Evolutionary conservation across 257 asterid species (phyloP).

Genomic region (Solanum infundibuliforme): DNA sequence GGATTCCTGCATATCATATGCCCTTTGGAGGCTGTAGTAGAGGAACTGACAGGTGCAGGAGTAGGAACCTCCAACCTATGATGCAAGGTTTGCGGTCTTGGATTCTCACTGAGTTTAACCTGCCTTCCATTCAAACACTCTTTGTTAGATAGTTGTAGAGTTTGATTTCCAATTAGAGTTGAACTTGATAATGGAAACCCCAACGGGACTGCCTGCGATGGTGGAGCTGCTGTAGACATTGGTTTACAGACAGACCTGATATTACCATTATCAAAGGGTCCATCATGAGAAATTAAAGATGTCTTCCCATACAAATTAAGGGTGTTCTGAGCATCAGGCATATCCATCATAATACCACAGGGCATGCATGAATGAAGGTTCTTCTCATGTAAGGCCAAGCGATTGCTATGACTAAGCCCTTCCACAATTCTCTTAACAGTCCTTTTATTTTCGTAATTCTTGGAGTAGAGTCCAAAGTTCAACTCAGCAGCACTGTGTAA

Average conservation of each 20-base stretch:
- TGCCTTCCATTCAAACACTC: neutral
- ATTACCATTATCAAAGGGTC: conserved; percentile 7
- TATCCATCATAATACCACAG: conserved; percentile 11
- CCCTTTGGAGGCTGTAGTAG: conserved; percentile 11
- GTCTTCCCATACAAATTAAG: conserved; percentile 17
- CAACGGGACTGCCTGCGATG: conserved; percentile 1
- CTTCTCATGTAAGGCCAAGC: conserved; percentile 20
- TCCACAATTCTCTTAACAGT: conserved; percentile 15
- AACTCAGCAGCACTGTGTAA: conserved; percentile 17
- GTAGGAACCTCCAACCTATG: conserved; percentile 15
- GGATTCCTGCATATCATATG: conserved; percentile 11
- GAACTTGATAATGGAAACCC: conserved; percentile 20
- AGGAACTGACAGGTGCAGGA: conserved; percentile 9
- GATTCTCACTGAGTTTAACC: conserved; percentile 15
- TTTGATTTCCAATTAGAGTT: conserved; percentile 8
- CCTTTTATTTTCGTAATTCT: conserved; percentile 11
- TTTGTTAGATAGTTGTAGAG: conserved; percentile 10
- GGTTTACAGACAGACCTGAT: conserved; percentile 12
- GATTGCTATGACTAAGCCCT: conserved; percentile 11
- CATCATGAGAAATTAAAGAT: conserved; percentile 11
- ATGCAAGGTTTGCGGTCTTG: conserved; percentile 12
- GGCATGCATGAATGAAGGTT: conserved; percentile 8
- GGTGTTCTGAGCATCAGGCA: conserved; percentile 18
- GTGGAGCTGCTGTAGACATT: conserved; percentile 4
- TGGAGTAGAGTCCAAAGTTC: conserved; percentile 14